Percentiles rank a stretch among this genome's conserved stretches.
phyloP scores from a whole-genome alignment of 1,139 yeast species.

The Taphrina pruni region DNA sequence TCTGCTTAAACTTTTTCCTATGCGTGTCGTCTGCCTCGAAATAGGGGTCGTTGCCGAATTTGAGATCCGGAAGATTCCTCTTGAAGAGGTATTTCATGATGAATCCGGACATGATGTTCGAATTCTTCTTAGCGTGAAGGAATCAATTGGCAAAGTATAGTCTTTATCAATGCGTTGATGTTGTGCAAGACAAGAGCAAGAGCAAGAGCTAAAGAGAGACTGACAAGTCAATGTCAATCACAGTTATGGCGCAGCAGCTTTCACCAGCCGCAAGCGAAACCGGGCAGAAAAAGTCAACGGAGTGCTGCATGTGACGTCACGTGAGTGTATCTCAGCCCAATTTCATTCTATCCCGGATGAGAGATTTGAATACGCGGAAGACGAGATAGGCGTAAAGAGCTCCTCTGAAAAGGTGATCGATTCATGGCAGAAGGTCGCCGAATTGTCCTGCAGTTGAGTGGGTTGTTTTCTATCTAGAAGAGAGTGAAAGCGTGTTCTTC shows the following conservation, averaged over 20 bases:
- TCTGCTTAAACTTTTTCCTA: constrained; percentile 39
- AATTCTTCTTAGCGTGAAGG: no score
- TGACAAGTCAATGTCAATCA: background rate
- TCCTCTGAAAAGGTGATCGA: constrained; percentile 11
- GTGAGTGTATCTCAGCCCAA: background rate
- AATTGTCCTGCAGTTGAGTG: background rate
- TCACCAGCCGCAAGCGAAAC: background rate
- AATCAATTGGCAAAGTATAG: no score
- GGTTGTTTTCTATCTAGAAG: background rate
- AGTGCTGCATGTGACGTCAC: background rate
- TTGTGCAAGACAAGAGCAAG: background rate
- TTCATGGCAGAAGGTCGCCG: background rate
- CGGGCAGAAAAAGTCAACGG: background rate
- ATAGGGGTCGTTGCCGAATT: constrained; percentile 34
- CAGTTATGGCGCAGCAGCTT: background rate
- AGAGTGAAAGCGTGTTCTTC: no score
- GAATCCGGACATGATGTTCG: constrained; percentile 19
- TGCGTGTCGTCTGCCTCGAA: constrained; percentile 33
- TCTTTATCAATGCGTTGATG: background rate
- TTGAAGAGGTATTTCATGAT: constrained; percentile 40
- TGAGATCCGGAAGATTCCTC: constrained; percentile 36
- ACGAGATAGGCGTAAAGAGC: background rate
- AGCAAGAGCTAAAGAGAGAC: no score
- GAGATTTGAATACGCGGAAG: background rate
- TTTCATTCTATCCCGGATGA: background rate